Base-by-base conservation (phyloP, 2,329 filamentous ascomycete genomes). In the Epichloe sibirici region DNA sequence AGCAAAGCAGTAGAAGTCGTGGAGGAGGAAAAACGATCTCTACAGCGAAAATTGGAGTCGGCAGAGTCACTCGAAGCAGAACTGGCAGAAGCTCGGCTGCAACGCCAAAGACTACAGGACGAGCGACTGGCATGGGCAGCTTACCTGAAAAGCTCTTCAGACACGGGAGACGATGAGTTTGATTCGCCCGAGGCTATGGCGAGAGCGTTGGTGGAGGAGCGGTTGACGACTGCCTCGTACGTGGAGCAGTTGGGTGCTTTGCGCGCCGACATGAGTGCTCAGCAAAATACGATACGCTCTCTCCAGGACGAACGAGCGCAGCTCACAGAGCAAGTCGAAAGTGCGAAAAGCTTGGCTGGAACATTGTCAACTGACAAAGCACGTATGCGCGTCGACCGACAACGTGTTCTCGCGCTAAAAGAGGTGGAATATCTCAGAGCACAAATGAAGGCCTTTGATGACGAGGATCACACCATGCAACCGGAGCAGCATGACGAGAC, bases 391-490 rank as follows among this genome's bases (percentile, higher is more conserved):
- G 72, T 96, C 0, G 91, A 98, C 61, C 79, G 93, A 54, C 91
- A 97, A 65, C 86, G 88, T 53, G 81, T 78, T 1, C 77, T 98
- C 7, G 89, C 90, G 0, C 77, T 89, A 25, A 96, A 96, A 64
- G 94, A 98, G 65, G 88, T 93, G 0, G 90, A 96, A 59, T 95
- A 95, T 65, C 77, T 98, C 6, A 86, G 93, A 23, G 91, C 89
- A 0, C 93, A 98, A 67, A 77, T 97, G 51, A 90, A 90, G 69
- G 85, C 87, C 0, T 86, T 94, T 55, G 88, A 97, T 62, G 79
- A 82, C 0, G 93, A 98, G 67, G 90, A 97, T 61, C 81, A 82
- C 51, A 90, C 90, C 0, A 86, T 96, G 71, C 83, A 91, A 52
- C 82, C 88, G 0, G 87, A 89, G 37, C 82, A 80, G 44, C 85